Evolutionary conservation across 169 alveolate species (phyloP).

Genomic region (Eimeria tenella): DNA sequence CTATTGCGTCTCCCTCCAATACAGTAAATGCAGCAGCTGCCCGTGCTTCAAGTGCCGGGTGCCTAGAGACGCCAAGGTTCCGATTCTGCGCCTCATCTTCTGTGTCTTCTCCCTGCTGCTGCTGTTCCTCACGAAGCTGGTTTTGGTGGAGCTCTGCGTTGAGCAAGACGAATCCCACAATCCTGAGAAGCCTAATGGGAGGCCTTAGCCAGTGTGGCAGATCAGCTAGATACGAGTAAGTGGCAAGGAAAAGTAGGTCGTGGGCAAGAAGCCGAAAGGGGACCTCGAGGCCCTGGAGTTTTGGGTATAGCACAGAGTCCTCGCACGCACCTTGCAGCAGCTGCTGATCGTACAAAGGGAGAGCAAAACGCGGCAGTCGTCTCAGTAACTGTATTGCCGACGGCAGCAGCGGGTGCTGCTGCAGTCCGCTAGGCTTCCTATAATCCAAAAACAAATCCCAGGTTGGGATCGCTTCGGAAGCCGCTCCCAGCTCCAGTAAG

Average conservation of each 20-base stretch:
- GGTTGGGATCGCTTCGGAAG: constrained; percentile 79
- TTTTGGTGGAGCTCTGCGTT: neutral
- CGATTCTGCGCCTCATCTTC: constrained; percentile 16
- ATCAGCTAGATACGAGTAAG: constrained; percentile 84
- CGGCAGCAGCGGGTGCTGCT: constrained; percentile 76
- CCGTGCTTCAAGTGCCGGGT: neutral
- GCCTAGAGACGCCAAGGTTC: neutral
- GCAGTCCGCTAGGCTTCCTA: constrained; percentile 78
- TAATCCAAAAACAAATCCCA: constrained; percentile 82
- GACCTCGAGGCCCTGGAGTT: constrained; percentile 83
- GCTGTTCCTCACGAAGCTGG: constrained; percentile 3
- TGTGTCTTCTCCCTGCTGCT: neutral
- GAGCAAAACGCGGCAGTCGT: constrained; percentile 83
- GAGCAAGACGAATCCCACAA: constrained; percentile 82
- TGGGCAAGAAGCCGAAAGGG: constrained; percentile 85
- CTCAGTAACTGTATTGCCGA: constrained; percentile 79
- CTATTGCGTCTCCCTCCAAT: neutral
- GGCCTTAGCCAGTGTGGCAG: constrained; percentile 87
- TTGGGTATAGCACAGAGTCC: constrained; percentile 82
- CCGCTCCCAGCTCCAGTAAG: constrained; percentile 20
- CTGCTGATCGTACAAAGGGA: constrained; percentile 85
- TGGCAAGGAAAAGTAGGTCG: constrained; percentile 83
- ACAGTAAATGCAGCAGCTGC: neutral
- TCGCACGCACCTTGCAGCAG: constrained; percentile 85
- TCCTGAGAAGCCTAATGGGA: constrained; percentile 82